These are phyloP conservation scores for Aspergillus coremiiformis DNA, from an alignment of 495 filamentous ascomycete species.

Conservation along the genomic window DNA sequence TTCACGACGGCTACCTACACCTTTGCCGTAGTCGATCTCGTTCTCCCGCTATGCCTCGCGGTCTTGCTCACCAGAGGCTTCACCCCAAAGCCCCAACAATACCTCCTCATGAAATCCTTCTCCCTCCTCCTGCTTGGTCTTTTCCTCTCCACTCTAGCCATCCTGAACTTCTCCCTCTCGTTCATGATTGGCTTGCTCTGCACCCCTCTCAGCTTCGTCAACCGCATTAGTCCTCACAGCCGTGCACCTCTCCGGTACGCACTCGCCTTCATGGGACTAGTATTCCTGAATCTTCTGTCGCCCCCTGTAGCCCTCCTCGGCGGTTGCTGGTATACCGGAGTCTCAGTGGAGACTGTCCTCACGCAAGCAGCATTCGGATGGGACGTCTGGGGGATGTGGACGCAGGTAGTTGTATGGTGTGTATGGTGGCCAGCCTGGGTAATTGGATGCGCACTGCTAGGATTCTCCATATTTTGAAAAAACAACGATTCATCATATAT, in stretches of 20 bases:
- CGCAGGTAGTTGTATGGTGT: slow-evolving; percentile 84
- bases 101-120: slow-evolving; percentile 77
- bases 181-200: slow-evolving; percentile 77
- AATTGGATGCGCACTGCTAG: slow-evolving; percentile 48
- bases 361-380: slow-evolving; percentile 79
- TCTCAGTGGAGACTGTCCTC: slow-evolving; percentile 50
- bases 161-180: slow-evolving; percentile 90
- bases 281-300: slow-evolving; percentile 51
- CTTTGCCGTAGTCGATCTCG: slow-evolving; percentile 50
- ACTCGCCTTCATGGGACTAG: slow-evolving; percentile 20
- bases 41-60: slow-evolving; percentile 51
- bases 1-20: slow-evolving; percentile 43
- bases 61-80: slow-evolving; percentile 44
- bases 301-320: slow-evolving; percentile 57
- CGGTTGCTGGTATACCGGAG: slow-evolving; percentile 43
- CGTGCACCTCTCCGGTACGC: slow-evolving; percentile 16
- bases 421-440: slow-evolving; percentile 99
- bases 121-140: slow-evolving; percentile 86
- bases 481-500: background rate
- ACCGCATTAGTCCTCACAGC: slow-evolving; percentile 33
- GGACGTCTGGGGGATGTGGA: slow-evolving; percentile 88
- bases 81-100: slow-evolving; percentile 55
- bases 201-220: slow-evolving; percentile 65
- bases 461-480: slow-evolving; percentile 32
- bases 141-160: slow-evolving; percentile 85